Percentiles rank a stretch among this genome's conserved stretches.
phyloP scores from a whole-genome alignment of 768 basidiomycete genomes.

The Boletus coccyginus region DNA sequence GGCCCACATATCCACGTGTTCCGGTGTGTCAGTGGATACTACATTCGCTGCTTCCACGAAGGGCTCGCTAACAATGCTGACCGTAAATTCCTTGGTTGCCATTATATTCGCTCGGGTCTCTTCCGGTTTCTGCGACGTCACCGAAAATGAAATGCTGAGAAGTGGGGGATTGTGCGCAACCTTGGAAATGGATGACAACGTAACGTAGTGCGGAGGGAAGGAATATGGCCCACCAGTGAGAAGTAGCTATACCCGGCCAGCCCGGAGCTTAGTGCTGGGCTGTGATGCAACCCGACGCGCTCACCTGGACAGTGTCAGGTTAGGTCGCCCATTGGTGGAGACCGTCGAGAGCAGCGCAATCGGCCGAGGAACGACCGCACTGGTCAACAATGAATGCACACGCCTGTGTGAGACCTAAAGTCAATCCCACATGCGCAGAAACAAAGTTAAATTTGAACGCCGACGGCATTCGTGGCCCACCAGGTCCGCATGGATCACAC shows the following conservation, averaged over 20 bases:
- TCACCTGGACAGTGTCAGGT: conserved; percentile 69
- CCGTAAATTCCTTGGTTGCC: conserved; percentile 63
- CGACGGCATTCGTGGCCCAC: not conserved
- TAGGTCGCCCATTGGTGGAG: conserved; percentile 47
- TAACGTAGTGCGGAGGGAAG: conserved; percentile 14
- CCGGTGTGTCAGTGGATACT: conserved; percentile 54
- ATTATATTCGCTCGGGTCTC: conserved; percentile 68
- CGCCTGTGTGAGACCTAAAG: conserved; percentile 24
- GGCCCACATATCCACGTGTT: conserved; percentile 54
- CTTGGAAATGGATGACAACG: conserved; percentile 22
- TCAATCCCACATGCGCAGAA: conserved; percentile 20
- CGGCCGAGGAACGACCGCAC: conserved; percentile 62
- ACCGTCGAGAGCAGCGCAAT: conserved; percentile 59
- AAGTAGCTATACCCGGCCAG: conserved; percentile 45
- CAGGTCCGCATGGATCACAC: conserved; percentile 7
- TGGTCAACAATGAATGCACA: conserved; percentile 52
- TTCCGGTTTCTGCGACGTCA: conserved; percentile 44
- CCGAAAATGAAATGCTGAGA: conserved; percentile 57
- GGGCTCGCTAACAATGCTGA: conserved; percentile 69
- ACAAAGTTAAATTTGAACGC: conserved; percentile 16
- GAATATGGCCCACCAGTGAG: conserved; percentile 46
- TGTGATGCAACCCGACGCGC: conserved; percentile 13
- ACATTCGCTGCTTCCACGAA: conserved; percentile 57
- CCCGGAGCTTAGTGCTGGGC: conserved; percentile 8
- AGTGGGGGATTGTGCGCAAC: conserved; percentile 65